Evolutionary conservation across 148 eudicot species (phyloP), one percentile per base, ranked within the genome.

Genomic region (Rhododendron molle): DNA sequence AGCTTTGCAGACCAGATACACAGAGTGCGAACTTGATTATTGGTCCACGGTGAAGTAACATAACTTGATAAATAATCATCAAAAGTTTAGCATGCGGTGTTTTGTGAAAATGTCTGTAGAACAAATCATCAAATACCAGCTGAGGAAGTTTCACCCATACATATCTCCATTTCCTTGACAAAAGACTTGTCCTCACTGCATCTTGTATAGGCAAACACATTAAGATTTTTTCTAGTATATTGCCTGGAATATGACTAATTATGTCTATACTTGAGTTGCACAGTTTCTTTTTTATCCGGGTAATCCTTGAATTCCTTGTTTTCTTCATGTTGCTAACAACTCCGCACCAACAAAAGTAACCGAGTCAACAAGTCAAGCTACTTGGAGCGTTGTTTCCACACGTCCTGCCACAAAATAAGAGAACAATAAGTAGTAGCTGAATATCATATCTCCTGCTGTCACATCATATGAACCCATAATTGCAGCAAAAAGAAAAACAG

Each of bases 161-260:
- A n/a, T 80, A 30, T 15, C 69, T 83, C 88, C 88, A 62, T 62
- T 62, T 62, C 26, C 26, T 62, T 62, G 69, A 62, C 69, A 62
- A 62, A 62, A 62, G 3, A 78, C 90, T 83, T 36, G 90, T 86
- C 43, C 84, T 86, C 1, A 23, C 83, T 2, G 87, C 89, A 71
- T 88, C 85, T 40, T n/a, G 3, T 12, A 85, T 20, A 1, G 86
- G 62, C 23, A 86, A 71, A 56, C 73, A 16, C 54, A 38, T 44
- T 5, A 88, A 30, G 38, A 86, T 88, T 10, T 40, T 50, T 6
- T 18, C 21, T 56, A 56, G 23, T 56, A 18, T 18, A 56, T 18
- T 16, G 21, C 40, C 16, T 71, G 76, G 76, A 12, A 71, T 1
- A 28, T 11, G 14, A 30, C 76, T 71, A 13, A 71, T 71, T 71